phyloP scores from a whole-genome alignment of 2,329 filamentous ascomycete genomes.

The Epicoccum sorghinum region DNA sequence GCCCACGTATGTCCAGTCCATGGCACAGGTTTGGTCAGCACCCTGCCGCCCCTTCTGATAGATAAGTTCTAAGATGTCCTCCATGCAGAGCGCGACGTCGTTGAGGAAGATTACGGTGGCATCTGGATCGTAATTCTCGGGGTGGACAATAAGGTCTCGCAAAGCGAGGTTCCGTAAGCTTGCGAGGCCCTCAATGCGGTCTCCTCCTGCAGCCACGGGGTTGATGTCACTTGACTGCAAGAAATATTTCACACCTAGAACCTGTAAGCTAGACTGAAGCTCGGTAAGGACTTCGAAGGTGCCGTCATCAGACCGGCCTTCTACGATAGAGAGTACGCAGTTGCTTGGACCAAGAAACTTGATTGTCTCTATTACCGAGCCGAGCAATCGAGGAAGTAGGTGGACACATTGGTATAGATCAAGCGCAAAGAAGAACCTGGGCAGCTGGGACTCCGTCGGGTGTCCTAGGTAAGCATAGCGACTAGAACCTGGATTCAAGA shows the following conservation, averaged over 20 bases:
- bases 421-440: slow-evolving; percentile 57
- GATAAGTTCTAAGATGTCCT: slow-evolving; percentile 64
- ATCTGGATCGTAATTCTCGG: slow-evolving; percentile 94
- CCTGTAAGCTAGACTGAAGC: slow-evolving; percentile 49
- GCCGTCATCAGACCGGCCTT: slow-evolving; percentile 62
- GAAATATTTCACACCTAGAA: slow-evolving; percentile 50
- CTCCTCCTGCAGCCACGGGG: slow-evolving; percentile 37
- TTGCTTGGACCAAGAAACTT: slow-evolving; percentile 57
- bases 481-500: slow-evolving; percentile 17
- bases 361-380: slow-evolving; percentile 58
- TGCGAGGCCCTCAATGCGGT: slow-evolving; percentile 58
- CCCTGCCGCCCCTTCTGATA: slow-evolving; percentile 55
- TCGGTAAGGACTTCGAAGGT: slow-evolving; percentile 58
- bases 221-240: slow-evolving; percentile 54
- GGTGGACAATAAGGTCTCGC: slow-evolving; percentile 54
- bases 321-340: slow-evolving; percentile 62
- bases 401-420: slow-evolving; percentile 55
- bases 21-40: slow-evolving; percentile 64
- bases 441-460: slow-evolving; percentile 13
- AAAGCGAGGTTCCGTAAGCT: slow-evolving; percentile 61
- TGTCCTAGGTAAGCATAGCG: slow-evolving; percentile 25
- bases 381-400: slow-evolving; percentile 59
- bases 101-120: slow-evolving; percentile 88
- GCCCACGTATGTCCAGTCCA: slow-evolving; percentile 62
- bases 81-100: slow-evolving; percentile 65